These are phyloP conservation scores for Gossypium davidsonii DNA, from an alignment of 441 rosid species.

Conservation along the genomic window DNA sequence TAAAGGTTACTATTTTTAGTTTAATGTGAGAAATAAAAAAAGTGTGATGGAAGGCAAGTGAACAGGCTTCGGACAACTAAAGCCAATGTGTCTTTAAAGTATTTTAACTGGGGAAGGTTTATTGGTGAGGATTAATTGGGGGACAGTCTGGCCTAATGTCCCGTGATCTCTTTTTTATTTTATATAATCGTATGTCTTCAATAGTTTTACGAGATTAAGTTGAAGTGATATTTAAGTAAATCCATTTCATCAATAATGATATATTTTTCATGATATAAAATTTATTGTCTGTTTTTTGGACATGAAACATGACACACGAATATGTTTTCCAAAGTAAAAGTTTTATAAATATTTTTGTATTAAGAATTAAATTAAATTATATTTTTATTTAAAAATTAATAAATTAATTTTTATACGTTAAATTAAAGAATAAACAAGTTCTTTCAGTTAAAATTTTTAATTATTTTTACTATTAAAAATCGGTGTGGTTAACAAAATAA, in stretches of 20 bases:
- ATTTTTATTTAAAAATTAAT: too few species aligned
- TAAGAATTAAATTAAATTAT: too few species aligned
- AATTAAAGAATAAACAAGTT: too few species aligned
- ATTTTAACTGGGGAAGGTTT: not conserved
- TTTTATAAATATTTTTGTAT: too few species aligned
- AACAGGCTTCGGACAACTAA: not conserved
- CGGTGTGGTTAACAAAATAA: too few species aligned
- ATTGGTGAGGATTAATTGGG: slow-evolving; percentile 12
- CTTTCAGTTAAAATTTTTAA: too few species aligned
- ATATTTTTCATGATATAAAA: not conserved
- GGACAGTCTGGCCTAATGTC: slow-evolving; percentile 12
- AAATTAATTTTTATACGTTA: too few species aligned
- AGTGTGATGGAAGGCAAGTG: not conserved
- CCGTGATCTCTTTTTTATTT: slow-evolving; percentile 12
- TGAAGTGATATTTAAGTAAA: too few species aligned
- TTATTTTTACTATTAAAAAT: too few species aligned
- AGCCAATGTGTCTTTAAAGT: not conserved
- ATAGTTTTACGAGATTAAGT: not conserved
- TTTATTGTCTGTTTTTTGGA: not conserved
- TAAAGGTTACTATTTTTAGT: not conserved
- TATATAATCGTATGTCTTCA: not conserved
- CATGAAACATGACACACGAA: not conserved
- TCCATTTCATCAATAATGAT: too few species aligned
- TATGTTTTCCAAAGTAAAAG: not conserved
- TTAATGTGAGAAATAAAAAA: not conserved